Conservation (phyloP, 331 rosid genomes). For the Phaseolus coccineus region DNA sequence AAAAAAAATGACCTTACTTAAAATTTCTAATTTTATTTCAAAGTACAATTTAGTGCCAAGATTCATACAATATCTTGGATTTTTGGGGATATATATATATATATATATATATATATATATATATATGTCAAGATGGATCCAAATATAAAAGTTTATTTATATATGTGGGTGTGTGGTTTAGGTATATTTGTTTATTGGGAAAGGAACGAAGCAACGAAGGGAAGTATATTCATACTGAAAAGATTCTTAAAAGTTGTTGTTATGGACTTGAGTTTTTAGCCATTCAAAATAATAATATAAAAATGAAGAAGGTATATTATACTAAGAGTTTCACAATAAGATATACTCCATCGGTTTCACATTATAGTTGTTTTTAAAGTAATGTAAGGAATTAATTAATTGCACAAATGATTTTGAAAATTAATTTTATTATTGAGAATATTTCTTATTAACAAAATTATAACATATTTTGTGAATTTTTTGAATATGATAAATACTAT, state of each 20-base stretch:
- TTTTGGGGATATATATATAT: neutral
- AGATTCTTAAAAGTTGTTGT: neutral
- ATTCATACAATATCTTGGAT: neutral
- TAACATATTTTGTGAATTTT: no score
- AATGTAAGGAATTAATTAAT: no score
- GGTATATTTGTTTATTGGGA: neutral
- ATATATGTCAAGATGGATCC: neutral
- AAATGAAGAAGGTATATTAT: neutral
- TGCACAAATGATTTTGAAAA: no score
- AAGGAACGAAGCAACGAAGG: neutral
- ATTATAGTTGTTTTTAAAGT: no score
- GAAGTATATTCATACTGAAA: neutral
- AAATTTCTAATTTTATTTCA: neutral
- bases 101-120: neutral
- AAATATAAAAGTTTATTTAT: neutral
- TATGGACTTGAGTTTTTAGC: neutral
- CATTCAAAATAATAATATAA: neutral
- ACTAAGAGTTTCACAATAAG: no score
- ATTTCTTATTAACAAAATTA: no score
- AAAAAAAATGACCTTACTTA: neutral
- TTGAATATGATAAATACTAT: no score
- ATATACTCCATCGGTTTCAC: no score
- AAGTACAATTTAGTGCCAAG: constrained; percentile 18
- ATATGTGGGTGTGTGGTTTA: neutral
- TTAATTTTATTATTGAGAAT: no score